These are phyloP conservation scores for Pseudozyma sp. DNA, from an alignment of 1,284 basidiomycete genomes.

Conservation along the genomic window DNA sequence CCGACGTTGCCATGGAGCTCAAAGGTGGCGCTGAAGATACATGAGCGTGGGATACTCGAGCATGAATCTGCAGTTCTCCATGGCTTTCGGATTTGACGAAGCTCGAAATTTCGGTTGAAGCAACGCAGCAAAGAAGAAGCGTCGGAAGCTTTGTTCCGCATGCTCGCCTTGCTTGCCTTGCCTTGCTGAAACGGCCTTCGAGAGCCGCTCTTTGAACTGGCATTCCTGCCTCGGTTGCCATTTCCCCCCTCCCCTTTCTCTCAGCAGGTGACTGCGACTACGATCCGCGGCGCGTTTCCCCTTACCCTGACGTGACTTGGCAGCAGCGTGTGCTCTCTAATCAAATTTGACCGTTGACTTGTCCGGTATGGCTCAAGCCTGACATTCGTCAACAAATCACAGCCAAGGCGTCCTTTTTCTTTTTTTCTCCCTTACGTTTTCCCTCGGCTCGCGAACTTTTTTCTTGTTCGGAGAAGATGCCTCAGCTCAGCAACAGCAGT, in stretches of 20 bases:
- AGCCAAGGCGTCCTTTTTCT: constrained; percentile 8
- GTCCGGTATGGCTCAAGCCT: not conserved
- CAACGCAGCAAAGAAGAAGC: constrained; percentile 3
- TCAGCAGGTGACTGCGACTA: not conserved
- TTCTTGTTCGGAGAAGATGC: constrained; percentile 1
- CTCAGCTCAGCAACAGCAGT: no score
- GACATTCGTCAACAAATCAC: constrained; percentile 4
- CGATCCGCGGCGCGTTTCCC: not conserved
- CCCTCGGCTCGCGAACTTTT: constrained; percentile 2
- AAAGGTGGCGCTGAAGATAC: not conserved
- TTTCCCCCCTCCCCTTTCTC: not conserved
- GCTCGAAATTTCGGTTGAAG: not conserved
- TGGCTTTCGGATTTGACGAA: constrained; percentile 7
- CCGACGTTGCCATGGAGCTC: no score
- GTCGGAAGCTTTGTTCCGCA: constrained; percentile 25
- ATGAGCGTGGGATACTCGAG: not conserved
- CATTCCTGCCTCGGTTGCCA: not conserved
- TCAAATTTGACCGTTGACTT: not conserved
- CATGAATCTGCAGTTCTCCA: no score
- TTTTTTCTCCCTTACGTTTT: constrained; percentile 7
- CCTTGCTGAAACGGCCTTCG: not conserved
- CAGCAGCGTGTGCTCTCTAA: not conserved
- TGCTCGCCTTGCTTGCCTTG: not conserved
- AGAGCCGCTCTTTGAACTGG: not conserved
- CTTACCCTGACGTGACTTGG: constrained; percentile 1